A percentile compares a stretch with the other conserved stretches of the same genome.
These are phyloP conservation scores for Dicorynia guianensis DNA, from an alignment of 306 rosid species.

Conservation along the genomic window DNA sequence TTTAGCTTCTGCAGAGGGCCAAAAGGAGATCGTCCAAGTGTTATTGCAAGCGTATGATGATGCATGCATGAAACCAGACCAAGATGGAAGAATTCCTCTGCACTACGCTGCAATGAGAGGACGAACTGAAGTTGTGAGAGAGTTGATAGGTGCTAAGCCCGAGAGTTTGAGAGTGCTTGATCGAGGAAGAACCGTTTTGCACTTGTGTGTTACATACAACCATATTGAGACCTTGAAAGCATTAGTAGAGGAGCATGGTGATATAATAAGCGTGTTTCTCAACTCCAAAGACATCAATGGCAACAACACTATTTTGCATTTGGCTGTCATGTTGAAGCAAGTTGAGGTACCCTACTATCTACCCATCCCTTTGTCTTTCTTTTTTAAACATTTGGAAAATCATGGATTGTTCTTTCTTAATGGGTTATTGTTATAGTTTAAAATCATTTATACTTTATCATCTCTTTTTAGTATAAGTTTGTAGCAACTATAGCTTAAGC, in stretches of 20 bases:
- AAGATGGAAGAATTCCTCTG: slow-evolving; percentile 16
- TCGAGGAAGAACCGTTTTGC: slow-evolving; percentile 14
- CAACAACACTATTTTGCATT: no score
- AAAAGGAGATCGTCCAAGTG: background rate
- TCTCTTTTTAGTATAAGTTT: no score
- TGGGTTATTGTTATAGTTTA: no score
- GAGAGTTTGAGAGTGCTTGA: background rate
- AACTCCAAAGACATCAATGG: background rate
- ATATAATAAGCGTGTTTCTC: background rate
- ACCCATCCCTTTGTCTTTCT: no score
- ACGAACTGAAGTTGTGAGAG: background rate
- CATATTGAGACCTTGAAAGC: slow-evolving; percentile 30
- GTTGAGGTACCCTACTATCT: no score
- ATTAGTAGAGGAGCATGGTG: background rate
- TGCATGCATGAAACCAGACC: background rate
- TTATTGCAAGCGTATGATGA: background rate
- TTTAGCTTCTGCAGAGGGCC: slow-evolving; percentile 14
- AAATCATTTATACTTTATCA: no score
- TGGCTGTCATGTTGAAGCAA: no score
- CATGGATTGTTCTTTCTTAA: no score
- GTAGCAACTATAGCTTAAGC: no score
- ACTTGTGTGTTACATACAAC: slow-evolving; percentile 30
- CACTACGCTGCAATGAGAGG: slow-evolving; percentile 37
- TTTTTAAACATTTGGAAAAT: no score
- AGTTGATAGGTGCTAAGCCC: background rate